A percentile compares a stretch with the other conserved stretches of the same genome.
phyloP scores from a whole-genome alignment of 768 basidiomycete genomes.

The Kwoniella botswanensis region DNA sequence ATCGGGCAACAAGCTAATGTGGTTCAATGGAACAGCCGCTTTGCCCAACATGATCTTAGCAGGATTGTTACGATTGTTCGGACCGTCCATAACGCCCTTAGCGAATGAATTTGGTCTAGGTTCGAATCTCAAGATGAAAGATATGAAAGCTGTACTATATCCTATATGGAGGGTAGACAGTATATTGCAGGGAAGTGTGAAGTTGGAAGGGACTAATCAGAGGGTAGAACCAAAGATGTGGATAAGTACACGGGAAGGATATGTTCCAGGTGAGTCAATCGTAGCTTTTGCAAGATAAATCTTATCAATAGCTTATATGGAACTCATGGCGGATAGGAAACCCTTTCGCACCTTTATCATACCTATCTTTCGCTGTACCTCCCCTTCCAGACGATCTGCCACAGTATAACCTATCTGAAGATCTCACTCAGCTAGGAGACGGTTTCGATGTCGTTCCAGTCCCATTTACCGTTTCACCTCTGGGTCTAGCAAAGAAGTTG shows the following conservation, averaged over 20 bases:
- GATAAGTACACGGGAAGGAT: slow-evolving; percentile 45
- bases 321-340: slow-evolving; percentile 32
- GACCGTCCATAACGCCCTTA: slow-evolving; percentile 27
- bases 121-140: slow-evolving; percentile 34
- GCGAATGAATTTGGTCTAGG: slow-evolving; percentile 52
- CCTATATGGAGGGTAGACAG: slow-evolving; percentile 52
- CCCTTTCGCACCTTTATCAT: slow-evolving; percentile 52
- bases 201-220: slow-evolving; percentile 12
- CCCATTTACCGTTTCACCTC: slow-evolving; percentile 50
- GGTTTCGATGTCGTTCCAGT: slow-evolving; percentile 47
- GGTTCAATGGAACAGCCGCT: background rate
- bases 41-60: slow-evolving; percentile 44
- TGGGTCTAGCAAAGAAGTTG: slow-evolving; percentile 41
- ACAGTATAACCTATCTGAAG: slow-evolving; percentile 37
- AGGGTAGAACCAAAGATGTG: slow-evolving; percentile 33
- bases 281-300: too few relatives aligned
- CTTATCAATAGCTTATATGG: background rate
- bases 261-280: slow-evolving; percentile 47
- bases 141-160: slow-evolving; percentile 53
- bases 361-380: slow-evolving; percentile 49
- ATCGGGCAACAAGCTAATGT: too few relatives aligned
- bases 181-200: slow-evolving; percentile 33
- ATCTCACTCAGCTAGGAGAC: slow-evolving; percentile 47
- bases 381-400: slow-evolving; percentile 46
- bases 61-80: slow-evolving; percentile 40